Evolutionary conservation across 768 basidiomycete genomes (phyloP), one percentile per base, ranked within the genome.

Genomic region (Lactarius evosmus): DNA sequence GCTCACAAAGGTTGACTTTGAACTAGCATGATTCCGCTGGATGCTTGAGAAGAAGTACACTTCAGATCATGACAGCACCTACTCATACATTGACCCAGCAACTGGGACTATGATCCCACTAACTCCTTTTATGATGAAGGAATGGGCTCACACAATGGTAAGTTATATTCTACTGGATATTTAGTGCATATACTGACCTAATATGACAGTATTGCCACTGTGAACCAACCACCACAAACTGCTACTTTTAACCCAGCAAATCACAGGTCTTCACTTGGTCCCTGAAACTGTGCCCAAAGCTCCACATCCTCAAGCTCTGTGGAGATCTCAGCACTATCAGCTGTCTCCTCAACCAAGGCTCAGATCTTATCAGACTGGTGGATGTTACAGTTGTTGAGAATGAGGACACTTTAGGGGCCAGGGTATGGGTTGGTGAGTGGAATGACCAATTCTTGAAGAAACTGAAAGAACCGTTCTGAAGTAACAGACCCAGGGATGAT

Each of bases 381-480:
- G 53, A 80, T 80, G 2, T 69, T 60, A 54, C 77, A 78, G 62
- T 80, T 80, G 52, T 79, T 75, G 40, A 79, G 60, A 1, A 80
- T 70, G 30, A 79, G 69, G 4, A 78, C 71, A 66, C 78, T 79
- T 14, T 66, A 59, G 8, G 68, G 66, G 3, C 68, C 72, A 0
- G 77, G 77, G 69, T 72, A 80, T 22, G 77, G 77, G 27, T 70
- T 76, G 29, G 75, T 58, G 27, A 66, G 60, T 27, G 72, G 73
- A 9, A 72, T 70, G 71, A 71, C 25, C 3, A 51, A 27, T 4
- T 70, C 58, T 7, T 63, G 25, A 16, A 78, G 32, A 59, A 75
- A 77, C 8, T 65, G 32, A 11, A 77, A 56, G 50, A 77, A 78
- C 16, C 40, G 41, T 25, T 75, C 73, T 46, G 72, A 69, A 29